Evolutionary conservation across 768 basidiomycete genomes (phyloP).

Genomic region (Lactifluus piperatus): DNA sequence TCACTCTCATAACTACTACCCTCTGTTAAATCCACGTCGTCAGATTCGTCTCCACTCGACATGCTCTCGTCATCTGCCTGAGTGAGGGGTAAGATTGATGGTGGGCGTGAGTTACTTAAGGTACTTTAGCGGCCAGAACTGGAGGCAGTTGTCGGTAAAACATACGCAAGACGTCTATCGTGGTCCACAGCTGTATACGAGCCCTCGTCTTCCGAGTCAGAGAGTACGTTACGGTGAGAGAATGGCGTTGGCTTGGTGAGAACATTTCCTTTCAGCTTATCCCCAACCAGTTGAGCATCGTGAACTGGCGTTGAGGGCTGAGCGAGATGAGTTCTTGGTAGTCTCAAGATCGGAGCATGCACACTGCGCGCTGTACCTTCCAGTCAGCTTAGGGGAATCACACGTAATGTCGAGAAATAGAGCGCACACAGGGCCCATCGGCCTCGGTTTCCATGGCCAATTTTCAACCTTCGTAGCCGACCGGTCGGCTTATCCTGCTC

Average conservation of each 20-base stretch:
- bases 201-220: conserved; percentile 63
- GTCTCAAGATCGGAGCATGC: not conserved
- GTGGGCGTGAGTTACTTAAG: conserved; percentile 44
- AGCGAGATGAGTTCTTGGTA: conserved; percentile 9
- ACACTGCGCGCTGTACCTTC: not conserved
- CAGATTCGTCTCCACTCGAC: conserved; percentile 72
- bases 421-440: not conserved
- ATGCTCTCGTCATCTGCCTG: conserved; percentile 42
- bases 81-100: conserved; percentile 28
- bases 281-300: not conserved
- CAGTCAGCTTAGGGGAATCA: not conserved
- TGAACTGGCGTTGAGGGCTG: not conserved
- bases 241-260: conserved; percentile 11
- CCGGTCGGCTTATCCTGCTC: conserved; percentile 64
- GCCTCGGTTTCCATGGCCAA: conserved; percentile 10
- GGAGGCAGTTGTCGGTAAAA: conserved; percentile 6
- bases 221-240: conserved; percentile 22
- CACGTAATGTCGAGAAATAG: not conserved
- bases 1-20: conserved; percentile 31
- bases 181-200: conserved; percentile 55
- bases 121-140: not conserved
- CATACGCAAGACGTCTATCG: conserved; percentile 66
- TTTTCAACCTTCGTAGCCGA: conserved; percentile 49
- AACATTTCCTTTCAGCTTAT: not conserved
- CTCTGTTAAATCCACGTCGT: conserved; percentile 62